Conservation (phyloP, 495 filamentous ascomycete species). For the Penicillium subrubescens region DNA sequence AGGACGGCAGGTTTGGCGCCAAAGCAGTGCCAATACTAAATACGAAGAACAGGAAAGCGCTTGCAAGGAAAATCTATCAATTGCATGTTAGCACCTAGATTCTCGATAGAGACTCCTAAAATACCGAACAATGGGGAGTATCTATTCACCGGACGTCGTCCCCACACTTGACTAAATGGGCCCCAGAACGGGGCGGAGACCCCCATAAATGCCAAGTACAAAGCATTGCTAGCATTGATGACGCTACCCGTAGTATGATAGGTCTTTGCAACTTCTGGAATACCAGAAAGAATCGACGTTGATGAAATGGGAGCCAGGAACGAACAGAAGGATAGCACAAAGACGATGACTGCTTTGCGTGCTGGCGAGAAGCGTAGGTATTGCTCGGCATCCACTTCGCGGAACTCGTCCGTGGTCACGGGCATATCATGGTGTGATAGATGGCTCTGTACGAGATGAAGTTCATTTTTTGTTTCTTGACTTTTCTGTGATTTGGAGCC, state of each 20-base stretch:
- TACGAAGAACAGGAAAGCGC: slow-evolving; percentile 59
- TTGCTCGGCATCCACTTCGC: slow-evolving; percentile 45
- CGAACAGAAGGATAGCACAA: slow-evolving; percentile 64
- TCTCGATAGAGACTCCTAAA: neutral
- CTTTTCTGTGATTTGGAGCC: slow-evolving; percentile 18
- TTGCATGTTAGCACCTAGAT: slow-evolving; percentile 11
- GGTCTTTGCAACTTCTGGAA: slow-evolving; percentile 65
- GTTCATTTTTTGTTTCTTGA: slow-evolving; percentile 11
- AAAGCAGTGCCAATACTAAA: slow-evolving; percentile 69
- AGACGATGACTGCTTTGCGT: slow-evolving; percentile 62
- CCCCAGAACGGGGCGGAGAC: slow-evolving; percentile 68
- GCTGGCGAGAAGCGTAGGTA: slow-evolving; percentile 55
- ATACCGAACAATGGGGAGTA: neutral
- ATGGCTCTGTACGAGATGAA: slow-evolving; percentile 30
- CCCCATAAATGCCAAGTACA: slow-evolving; percentile 73
- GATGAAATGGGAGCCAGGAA: slow-evolving; percentile 70
- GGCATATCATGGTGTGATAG: slow-evolving; percentile 40
- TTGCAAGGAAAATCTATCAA: slow-evolving; percentile 55
- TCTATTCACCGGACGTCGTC: slow-evolving; percentile 56
- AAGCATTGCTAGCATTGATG: slow-evolving; percentile 68
- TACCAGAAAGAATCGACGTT: slow-evolving; percentile 68
- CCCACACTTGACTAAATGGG: slow-evolving; percentile 67
- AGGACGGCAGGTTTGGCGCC: slow-evolving; percentile 64
- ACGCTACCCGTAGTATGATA: slow-evolving; percentile 64
- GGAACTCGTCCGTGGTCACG: slow-evolving; percentile 26